Percentiles rank a stretch among this genome's conserved stretches.
Conservation (phyloP, 192 early-diverging fungal species). For the Pilobolus umbonatus region DNA sequence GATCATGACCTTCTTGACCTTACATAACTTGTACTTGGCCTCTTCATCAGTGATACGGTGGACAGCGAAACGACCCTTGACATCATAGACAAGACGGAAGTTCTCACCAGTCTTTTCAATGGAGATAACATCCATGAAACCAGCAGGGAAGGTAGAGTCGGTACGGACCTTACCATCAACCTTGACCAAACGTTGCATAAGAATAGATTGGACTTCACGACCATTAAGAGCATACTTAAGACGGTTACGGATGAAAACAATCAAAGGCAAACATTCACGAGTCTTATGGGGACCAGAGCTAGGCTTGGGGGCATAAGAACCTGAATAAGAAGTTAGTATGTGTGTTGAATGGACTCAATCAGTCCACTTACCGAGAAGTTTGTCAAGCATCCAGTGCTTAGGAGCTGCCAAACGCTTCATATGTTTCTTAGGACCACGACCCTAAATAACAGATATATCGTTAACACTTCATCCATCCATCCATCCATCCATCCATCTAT, state of each 20-base stretch:
- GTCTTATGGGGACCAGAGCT: constrained; percentile 99
- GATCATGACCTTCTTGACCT: constrained; percentile 93
- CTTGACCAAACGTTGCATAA: constrained; percentile 99
- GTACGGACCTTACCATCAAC: constrained; percentile 99
- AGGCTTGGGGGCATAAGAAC: constrained; percentile 80
- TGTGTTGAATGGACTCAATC: neutral
- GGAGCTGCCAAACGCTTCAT: constrained; percentile 98
- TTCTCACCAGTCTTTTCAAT: constrained; percentile 97
- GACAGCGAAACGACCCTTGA: constrained; percentile 99
- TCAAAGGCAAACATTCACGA: constrained; percentile 96
- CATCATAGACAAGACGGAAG: constrained; percentile 99
- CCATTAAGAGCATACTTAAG: constrained; percentile 98
- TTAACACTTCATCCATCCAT: constrained; percentile 14
- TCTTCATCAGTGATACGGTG: constrained; percentile 98
- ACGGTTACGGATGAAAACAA: constrained; percentile 99
- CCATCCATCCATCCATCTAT: constrained; percentile 18
- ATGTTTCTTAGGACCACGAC: constrained; percentile 99
- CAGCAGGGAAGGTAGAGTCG: constrained; percentile 93
- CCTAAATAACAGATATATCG: constrained; percentile 35
- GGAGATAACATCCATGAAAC: constrained; percentile 93
- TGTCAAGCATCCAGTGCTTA: constrained; percentile 99
- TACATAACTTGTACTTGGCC: constrained; percentile 99
- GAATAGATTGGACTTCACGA: constrained; percentile 92
- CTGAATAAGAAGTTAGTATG: constrained; percentile 11
- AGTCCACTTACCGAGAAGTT: constrained; percentile 82